Evolutionary conservation across 305 asterid species (phyloP).

Genomic region (Fraxinus sp.): DNA sequence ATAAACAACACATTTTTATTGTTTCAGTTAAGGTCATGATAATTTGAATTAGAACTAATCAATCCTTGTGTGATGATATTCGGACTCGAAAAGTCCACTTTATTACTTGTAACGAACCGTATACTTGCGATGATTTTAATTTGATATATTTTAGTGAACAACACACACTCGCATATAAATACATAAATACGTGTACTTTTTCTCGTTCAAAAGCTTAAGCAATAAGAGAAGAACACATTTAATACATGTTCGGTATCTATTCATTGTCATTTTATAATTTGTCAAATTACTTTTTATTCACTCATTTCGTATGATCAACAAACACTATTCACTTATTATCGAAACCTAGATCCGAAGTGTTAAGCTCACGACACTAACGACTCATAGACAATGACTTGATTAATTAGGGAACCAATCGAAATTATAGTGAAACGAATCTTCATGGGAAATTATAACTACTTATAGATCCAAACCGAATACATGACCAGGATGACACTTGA

Average conservation of each 20-base stretch:
- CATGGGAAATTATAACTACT: background rate
- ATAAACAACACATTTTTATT: too few relatives aligned
- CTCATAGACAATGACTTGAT: background rate
- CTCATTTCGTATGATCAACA: background rate
- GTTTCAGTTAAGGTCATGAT: too few relatives aligned
- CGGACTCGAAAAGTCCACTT: too few relatives aligned
- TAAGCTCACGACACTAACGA: background rate
- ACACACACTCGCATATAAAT: too few relatives aligned
- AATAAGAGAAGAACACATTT: background rate
- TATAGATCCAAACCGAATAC: background rate
- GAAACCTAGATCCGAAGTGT: background rate
- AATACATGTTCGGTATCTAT: background rate
- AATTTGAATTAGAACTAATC: too few relatives aligned
- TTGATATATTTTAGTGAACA: too few relatives aligned
- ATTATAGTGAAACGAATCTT: background rate
- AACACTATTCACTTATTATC: background rate
- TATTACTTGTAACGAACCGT: too few relatives aligned
- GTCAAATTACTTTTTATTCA: background rate
- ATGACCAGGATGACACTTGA: background rate
- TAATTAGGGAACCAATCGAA: background rate
- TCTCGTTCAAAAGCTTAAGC: background rate
- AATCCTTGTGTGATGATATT: too few relatives aligned
- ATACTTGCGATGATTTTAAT: too few relatives aligned
- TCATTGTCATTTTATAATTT: too few relatives aligned
- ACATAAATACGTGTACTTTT: background rate